Evolutionary conservation across 352 stramenopile species (phyloP).

Genomic region (Phytophthora crassamura): DNA sequence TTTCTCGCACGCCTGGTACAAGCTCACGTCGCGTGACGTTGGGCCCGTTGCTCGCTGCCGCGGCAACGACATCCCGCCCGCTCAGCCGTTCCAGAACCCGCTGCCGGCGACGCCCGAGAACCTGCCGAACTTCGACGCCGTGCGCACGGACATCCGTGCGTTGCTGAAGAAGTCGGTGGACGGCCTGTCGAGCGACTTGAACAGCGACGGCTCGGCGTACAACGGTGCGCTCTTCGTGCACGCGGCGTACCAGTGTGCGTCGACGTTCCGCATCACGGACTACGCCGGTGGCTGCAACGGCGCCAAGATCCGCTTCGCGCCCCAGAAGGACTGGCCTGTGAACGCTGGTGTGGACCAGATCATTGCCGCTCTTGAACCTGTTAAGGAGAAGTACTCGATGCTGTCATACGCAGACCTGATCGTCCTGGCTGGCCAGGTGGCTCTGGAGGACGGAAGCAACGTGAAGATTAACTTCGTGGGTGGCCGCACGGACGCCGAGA

Average conservation of each 20-base stretch:
- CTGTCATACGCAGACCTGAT: constrained; percentile 62
- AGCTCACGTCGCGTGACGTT: constrained; percentile 64
- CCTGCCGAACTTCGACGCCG: constrained; percentile 46
- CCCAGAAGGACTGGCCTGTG: constrained; percentile 85
- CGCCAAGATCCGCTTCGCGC: constrained; percentile 84
- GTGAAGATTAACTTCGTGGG: constrained; percentile 30
- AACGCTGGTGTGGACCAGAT: constrained; percentile 85
- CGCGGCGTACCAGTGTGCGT: constrained; percentile 89
- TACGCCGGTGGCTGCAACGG: constrained; percentile 86
- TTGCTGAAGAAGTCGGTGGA: constrained; percentile 33
- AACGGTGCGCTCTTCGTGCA: constrained; percentile 68
- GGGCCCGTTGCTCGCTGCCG: constrained; percentile 54
- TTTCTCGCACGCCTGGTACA: constrained; percentile 83
- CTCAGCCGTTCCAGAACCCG: constrained; percentile 64
- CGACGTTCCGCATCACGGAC: constrained; percentile 87
- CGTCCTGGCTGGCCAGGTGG: constrained; percentile 59
- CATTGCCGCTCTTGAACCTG: constrained; percentile 75
- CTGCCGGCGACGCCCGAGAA: constrained; percentile 36
- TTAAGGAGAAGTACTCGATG: constrained; percentile 89
- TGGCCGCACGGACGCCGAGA: constrained; percentile 58
- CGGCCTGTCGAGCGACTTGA: constrained; percentile 35
- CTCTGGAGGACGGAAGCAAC: constrained; percentile 29
- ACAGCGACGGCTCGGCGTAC: constrained; percentile 9
- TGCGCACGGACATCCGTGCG: constrained; percentile 34
- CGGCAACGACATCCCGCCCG: constrained; percentile 49